Percentiles rank a stretch among this genome's conserved stretches.
Evolutionary conservation across 345 rosid species (phyloP).

Genomic region (Arabis hirsuta): DNA sequence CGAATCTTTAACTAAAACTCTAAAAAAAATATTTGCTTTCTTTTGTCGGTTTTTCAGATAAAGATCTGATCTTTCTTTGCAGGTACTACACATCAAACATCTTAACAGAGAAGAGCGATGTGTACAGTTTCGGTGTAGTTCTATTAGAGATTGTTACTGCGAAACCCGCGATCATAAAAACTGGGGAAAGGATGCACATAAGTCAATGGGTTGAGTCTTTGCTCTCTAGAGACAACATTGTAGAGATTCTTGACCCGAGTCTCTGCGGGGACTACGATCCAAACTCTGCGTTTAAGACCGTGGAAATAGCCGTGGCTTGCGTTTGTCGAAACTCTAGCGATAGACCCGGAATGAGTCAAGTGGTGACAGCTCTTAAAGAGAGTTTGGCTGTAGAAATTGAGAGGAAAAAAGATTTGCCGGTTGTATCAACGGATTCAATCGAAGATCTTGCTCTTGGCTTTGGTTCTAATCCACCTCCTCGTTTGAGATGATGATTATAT

Average conservation of each 20-base stretch:
- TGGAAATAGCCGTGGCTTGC: constrained; percentile 56
- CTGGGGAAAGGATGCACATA: constrained; percentile 42
- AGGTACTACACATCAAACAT: constrained; percentile 48
- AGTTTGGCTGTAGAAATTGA: constrained; percentile 44
- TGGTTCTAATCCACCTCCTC: constrained; percentile 41
- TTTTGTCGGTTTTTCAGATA: background rate
- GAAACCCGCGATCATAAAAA: constrained; percentile 44
- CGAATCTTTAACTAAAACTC: background rate
- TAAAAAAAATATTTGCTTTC: too few species aligned
- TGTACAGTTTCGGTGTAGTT: constrained; percentile 65
- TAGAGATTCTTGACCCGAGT: constrained; percentile 52
- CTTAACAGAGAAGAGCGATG: constrained; percentile 60
- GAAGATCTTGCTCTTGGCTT: constrained; percentile 46
- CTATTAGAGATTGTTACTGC: constrained; percentile 59
- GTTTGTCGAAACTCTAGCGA: constrained; percentile 36
- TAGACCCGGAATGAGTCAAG: constrained; percentile 53
- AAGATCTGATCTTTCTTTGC: background rate
- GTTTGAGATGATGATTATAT: constrained; percentile 35
- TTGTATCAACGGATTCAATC: constrained; percentile 38
- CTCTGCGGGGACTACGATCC: constrained; percentile 48
- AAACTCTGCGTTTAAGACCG: constrained; percentile 52
- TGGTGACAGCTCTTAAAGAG: constrained; percentile 47
- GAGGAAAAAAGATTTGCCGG: constrained; percentile 30
- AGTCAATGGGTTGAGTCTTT: constrained; percentile 50
- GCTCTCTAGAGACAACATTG: constrained; percentile 49